Evolutionary conservation across 169 alveolate species (phyloP).

Genomic region (Plasmodium chabaudi): DNA sequence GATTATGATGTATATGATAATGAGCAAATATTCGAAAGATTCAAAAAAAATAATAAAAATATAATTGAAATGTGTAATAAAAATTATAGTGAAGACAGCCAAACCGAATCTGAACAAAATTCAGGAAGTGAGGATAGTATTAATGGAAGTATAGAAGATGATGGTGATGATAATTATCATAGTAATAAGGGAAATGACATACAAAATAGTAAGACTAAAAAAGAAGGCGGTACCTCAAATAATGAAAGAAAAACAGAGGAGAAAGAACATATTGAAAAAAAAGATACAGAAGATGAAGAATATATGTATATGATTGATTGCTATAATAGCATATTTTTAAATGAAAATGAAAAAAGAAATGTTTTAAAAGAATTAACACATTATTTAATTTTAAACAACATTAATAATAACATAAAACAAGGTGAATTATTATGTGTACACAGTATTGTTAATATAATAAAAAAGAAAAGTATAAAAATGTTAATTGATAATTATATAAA

Average conservation of each 20-base stretch:
- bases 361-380: constrained; percentile 79
- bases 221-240: neutral
- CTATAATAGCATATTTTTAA: constrained; percentile 51
- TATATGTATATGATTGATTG: constrained; percentile 41
- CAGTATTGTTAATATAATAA: constrained; percentile 84
- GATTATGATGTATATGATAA: neutral
- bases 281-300: constrained; percentile 15
- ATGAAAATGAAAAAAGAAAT: constrained; percentile 60
- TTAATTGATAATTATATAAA: constrained; percentile 85
- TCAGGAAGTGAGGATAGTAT: neutral
- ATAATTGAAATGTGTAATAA: constrained; percentile 24
- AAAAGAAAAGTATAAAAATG: constrained; percentile 84
- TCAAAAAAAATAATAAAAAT: constrained; percentile 14
- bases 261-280: neutral
- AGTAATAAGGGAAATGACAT: constrained; percentile 5
- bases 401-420: constrained; percentile 84
- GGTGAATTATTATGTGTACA: constrained; percentile 84
- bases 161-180: neutral
- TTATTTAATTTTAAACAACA: constrained; percentile 86
- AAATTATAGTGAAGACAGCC: constrained; percentile 68
- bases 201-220: neutral
- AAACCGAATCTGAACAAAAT: constrained; percentile 36
- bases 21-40: constrained; percentile 15
- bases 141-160: constrained; percentile 4
- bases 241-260: neutral